Base-by-base conservation (phyloP, 345 rosid species). In the Heritiera littoralis region DNA sequence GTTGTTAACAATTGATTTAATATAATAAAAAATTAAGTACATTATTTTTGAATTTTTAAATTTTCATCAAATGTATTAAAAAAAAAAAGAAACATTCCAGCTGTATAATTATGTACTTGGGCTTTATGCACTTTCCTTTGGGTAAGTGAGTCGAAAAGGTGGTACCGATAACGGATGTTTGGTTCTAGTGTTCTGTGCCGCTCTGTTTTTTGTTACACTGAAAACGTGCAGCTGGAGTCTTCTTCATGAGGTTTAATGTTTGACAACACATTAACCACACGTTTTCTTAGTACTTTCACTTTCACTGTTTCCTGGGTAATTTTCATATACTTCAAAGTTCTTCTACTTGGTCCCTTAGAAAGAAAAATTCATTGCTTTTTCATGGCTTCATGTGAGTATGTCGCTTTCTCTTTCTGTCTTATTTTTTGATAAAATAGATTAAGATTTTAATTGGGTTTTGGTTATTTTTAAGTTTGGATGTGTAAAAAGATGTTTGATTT, bases 341-440 rank as follows among this genome's bases (percentile, higher is more conserved):
- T 10, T 30, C 11, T 8, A 4, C 20, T 49, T 64, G 8, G 55
- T 43, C 45, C 45, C 45, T 6, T 6, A 5, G 45, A 6, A 43
- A 43, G 6, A 43, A 43, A 43, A 74, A 20, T n/a, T 55, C 41
- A 13, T 40, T 67, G 63, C 35, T 28, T 67, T 77, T 40, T 55
- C 66, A 77, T 77, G 80, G 80, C 74, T 41, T 66, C 80, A 40
- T 67, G 80, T 77, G 56, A 77, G 74, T 77, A 20, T 40, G 66
- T 67, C 32, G 3, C 48, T 38, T 76, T 35, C 48, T 60, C 15
- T 28, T 60, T 43, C 43, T 14, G 7, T 17, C 23, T 6, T 5
- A 2, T 60, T 18, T 35, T 63, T 30, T 17, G 46, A 17, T 63
- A 30, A 8, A 2, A 8, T 28, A 54, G 70, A 35, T 17, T 66